Base-by-base conservation (phyloP, 306 rosid species). In the Parietaria judaica region DNA sequence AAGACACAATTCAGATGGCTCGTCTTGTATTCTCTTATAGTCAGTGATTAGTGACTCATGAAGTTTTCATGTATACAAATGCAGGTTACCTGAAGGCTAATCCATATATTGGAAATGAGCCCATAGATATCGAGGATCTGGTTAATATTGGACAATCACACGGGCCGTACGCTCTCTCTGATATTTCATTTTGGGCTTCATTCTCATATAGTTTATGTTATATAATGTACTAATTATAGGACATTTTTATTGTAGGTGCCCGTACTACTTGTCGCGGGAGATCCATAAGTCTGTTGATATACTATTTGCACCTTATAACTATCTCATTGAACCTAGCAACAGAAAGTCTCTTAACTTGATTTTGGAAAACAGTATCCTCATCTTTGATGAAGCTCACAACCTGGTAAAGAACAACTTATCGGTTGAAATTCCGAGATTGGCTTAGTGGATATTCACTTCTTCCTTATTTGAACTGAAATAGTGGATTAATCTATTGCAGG, bases 331-430 rank as follows among this genome's bases (percentile, higher is more conserved):
- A 66, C 95, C 74, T 56, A 82, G 70, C 35, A 65, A 71, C 67
- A 79, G 98, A 68, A 77, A 80, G 3, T 63, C 77, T 63, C 66
- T 91, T 60, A 64, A 55, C 48, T n/a, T 91, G 72, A 38, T 75
- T 37, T 91, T 95, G 96, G 46, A 51, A 69, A 72, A 84, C 69
- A 88, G 98, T 56, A 34, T 91, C 68, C 92, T 91, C 83, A 85
- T 91, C 74, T 91, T 91, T 72, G 98, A 91, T 45, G 98, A 91
- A 86, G 98, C 96, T 76, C 98, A 91, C 78, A 91, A 91, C 84
- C 74, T 91, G 83, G 96, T 91, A 49, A 17, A 45, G 53, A 17
- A 73, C 47, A 61, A 56, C 35, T 77, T 35, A 57, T 58, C 63
- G 36, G 46, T 23, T 63, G 53, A 62, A 64, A 51, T 14, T 47